Conservation (phyloP, 345 rosid species). For the Dovyalis caffra region DNA sequence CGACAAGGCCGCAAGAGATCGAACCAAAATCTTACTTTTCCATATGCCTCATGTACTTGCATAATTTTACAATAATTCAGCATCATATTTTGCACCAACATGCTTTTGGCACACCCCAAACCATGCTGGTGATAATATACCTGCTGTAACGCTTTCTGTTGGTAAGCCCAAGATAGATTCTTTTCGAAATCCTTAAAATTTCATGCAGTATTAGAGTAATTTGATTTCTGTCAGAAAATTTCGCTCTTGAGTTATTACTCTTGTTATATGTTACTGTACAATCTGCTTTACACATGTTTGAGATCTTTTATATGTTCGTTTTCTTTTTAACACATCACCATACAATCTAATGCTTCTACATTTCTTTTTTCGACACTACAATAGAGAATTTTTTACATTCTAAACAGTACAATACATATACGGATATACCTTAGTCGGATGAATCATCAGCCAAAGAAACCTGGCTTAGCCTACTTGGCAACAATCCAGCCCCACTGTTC, state of each 20-base stretch:
- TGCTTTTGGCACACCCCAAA: background rate
- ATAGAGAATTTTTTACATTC: background rate
- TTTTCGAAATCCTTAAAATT: background rate
- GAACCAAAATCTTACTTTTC: background rate
- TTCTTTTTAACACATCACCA: background rate
- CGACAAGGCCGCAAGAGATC: background rate
- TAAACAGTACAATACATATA: background rate
- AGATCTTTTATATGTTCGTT: background rate
- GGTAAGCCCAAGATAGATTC: background rate
- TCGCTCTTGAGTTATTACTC: too few species aligned
- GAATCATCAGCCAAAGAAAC: conserved; percentile 47
- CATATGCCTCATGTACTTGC: background rate
- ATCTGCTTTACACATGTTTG: background rate
- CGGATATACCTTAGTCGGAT: conserved; percentile 3
- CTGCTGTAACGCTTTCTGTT: background rate
- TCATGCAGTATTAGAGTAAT: background rate
- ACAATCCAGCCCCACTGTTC: conserved; percentile 20
- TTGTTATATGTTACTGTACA: too few species aligned
- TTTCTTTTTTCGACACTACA: background rate
- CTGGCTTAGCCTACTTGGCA: conserved; percentile 53
- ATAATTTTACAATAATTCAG: background rate
- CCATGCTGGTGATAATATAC: background rate
- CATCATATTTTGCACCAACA: background rate
- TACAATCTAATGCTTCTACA: conserved; percentile 1
- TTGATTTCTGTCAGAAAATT: background rate